Base-by-base conservation (phyloP, 169 alveolate genomes). In the Plasmodium knowlesi region DNA sequence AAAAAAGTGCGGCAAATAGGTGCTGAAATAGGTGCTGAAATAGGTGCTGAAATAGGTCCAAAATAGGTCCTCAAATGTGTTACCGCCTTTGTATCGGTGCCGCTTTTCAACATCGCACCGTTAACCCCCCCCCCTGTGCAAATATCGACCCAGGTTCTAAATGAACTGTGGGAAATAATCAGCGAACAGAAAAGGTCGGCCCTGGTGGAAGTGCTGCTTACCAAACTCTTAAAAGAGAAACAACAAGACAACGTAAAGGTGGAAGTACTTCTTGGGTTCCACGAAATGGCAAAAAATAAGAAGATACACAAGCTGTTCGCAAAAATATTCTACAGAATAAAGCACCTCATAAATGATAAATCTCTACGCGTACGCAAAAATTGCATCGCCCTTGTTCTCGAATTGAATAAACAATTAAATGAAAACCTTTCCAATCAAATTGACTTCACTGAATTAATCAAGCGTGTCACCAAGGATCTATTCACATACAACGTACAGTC, bases 81-180 rank as follows among this genome's bases (percentile, higher is more conserved):
- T 80, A 19, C 32, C 71, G 6, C n/a, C 30, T 30, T n/a, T 12
- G 37, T 37, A 32, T 50, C 71, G 28, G 39, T 41, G 34, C 50
- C 71, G 30, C 84, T 14, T 61, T 12, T 30, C 3, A 4, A 37
- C 84, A 2, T n/a, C 61, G 8, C 34, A 2, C 50, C 53, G 19
- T 37, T 16, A 81, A 25, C 22, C 76, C 14, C 14, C 46, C 22
- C 76, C 14, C 14, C 61, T 6, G 14, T 16, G 16, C 14, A 39
- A 5, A 8, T 57, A 10, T 57, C 28, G 19, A 14, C 57, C 57
- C 16, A 89, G 94, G 34, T 89, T 3, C 53, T 89, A 53, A 89
- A 80, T 16, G 90, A 89, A 67, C 57, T 89, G 30, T 89, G 94
- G 94, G 94, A 89, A 89, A 89, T 89, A 22, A 67, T 89, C 19